Conservation (phyloP, 768 basidiomycete genomes). For the Lactarius psammicola region DNA sequence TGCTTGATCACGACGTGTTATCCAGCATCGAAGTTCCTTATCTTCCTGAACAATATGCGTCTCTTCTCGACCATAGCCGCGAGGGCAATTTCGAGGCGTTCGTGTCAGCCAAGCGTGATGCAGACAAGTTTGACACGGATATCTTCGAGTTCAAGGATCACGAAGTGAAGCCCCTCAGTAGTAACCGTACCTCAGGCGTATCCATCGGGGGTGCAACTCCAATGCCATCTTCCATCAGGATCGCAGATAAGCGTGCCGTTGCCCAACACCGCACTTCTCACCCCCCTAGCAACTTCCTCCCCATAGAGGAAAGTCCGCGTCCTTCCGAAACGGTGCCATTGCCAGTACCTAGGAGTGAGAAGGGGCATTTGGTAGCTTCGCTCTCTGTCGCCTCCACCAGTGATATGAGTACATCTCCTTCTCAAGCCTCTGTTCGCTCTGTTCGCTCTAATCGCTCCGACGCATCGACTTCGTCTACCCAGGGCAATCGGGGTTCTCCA, state of each 20-base stretch:
- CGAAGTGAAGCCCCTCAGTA: slow-evolving; percentile 37
- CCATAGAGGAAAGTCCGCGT: slow-evolving; percentile 72
- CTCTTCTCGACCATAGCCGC: slow-evolving; percentile 24
- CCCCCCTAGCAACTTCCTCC: slow-evolving; percentile 47
- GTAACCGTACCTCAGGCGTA: slow-evolving; percentile 41
- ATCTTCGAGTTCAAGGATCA: slow-evolving; percentile 53
- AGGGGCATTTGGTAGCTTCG: slow-evolving; percentile 28
- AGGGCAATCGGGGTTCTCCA: slow-evolving; percentile 24
- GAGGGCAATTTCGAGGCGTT: slow-evolving; percentile 27
- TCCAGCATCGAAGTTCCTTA: slow-evolving; percentile 87
- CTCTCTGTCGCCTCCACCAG: slow-evolving; percentile 15
- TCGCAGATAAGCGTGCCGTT: slow-evolving; percentile 25
- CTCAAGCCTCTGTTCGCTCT: slow-evolving; percentile 64
- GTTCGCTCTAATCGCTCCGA: slow-evolving; percentile 49
- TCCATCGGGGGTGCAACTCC: slow-evolving; percentile 36
- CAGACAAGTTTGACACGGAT: slow-evolving; percentile 72
- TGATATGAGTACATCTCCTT: slow-evolving; percentile 58
- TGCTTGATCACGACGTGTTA: slow-evolving; percentile 87
- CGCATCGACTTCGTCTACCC: slow-evolving; percentile 39
- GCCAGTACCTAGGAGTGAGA: slow-evolving; percentile 32
- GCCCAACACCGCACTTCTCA: slow-evolving; percentile 51
- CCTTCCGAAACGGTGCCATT: slow-evolving; percentile 52
- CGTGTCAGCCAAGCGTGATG: slow-evolving; percentile 47
- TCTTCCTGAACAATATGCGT: slow-evolving; percentile 48
- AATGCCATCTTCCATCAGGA: slow-evolving; percentile 23